phyloP scores from a whole-genome alignment of 2,329 filamentous ascomycete species.

The Colletotrichum euphorbiae region DNA sequence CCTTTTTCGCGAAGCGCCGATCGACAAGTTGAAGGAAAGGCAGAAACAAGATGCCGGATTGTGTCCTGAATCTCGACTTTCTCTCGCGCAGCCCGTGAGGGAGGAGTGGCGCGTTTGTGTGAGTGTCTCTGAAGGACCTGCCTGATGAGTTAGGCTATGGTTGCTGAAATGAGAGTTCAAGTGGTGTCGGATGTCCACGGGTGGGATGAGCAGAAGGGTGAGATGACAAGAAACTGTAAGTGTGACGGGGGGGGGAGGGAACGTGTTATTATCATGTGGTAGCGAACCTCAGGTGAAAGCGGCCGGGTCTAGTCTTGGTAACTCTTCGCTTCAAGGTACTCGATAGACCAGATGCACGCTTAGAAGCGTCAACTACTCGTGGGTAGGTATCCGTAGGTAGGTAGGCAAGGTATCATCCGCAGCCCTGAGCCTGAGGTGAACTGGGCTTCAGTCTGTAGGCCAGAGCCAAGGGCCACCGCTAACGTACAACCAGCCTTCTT shows the following conservation, averaged over 20 bases:
- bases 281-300: slow-evolving; percentile 31
- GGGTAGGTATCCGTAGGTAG: neutral
- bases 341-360: neutral
- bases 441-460: neutral
- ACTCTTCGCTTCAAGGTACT: slow-evolving; percentile 27
- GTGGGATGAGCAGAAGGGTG: slow-evolving; percentile 36
- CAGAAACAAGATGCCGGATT: neutral
- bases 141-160: slow-evolving; percentile 30
- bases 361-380: neutral
- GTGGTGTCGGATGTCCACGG: slow-evolving; percentile 35
- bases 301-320: slow-evolving; percentile 24
- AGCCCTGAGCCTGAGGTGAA: neutral
- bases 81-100: neutral
- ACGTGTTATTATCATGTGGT: slow-evolving; percentile 37
- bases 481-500: slow-evolving; percentile 8
- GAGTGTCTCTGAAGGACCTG: slow-evolving; percentile 7
- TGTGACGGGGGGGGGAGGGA: slow-evolving; percentile 20
- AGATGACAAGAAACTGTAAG: slow-evolving; percentile 40
- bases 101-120: neutral
- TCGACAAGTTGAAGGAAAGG: neutral
- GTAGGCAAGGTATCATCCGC: neutral
- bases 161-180: slow-evolving; percentile 26
- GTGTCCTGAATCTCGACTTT: no score
- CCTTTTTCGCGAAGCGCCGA: neutral
- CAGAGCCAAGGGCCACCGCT: slow-evolving; percentile 10